These are phyloP conservation scores for Hyphopichia buzzinii DNA, from an alignment of 1,139 yeast genomes.

Conservation along the genomic window DNA sequence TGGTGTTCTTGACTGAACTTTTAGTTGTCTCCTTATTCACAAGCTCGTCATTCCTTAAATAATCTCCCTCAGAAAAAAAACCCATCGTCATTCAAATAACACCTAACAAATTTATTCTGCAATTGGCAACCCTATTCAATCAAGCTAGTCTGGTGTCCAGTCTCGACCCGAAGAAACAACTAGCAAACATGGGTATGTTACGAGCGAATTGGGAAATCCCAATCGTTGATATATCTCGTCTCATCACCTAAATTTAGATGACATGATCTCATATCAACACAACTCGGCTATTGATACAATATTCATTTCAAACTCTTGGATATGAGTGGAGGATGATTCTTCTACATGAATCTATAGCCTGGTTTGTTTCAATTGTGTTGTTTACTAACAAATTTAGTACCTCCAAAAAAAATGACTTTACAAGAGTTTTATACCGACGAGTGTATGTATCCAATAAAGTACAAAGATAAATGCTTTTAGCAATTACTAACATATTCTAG, in stretches of 20 bases:
- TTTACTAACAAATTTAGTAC: no score
- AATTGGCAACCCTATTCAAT: background rate
- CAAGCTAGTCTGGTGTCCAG: background rate
- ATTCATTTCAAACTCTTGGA: no score
- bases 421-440: conserved; percentile 54
- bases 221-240: background rate
- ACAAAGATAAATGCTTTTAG: background rate
- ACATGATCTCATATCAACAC: background rate
- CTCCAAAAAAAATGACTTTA: conserved; percentile 50
- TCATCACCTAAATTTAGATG: background rate
- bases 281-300: background rate
- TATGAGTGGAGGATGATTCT: no score
- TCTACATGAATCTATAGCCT: no score
- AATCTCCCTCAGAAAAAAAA: background rate
- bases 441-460: conserved; percentile 41
- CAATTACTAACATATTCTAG: conserved; percentile 24
- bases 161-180: background rate
- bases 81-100: background rate
- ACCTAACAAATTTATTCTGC: background rate
- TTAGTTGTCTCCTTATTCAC: no score
- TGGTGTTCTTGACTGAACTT: no score
- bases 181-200: background rate
- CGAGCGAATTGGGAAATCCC: background rate
- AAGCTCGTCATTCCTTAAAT: no score
- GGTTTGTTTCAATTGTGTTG: no score